A percentile compares a stretch with the other conserved stretches of the same genome.
These are phyloP conservation scores for Pythium utonaiense DNA, from an alignment of 352 stramenopile genomes.

Conservation along the genomic window DNA sequence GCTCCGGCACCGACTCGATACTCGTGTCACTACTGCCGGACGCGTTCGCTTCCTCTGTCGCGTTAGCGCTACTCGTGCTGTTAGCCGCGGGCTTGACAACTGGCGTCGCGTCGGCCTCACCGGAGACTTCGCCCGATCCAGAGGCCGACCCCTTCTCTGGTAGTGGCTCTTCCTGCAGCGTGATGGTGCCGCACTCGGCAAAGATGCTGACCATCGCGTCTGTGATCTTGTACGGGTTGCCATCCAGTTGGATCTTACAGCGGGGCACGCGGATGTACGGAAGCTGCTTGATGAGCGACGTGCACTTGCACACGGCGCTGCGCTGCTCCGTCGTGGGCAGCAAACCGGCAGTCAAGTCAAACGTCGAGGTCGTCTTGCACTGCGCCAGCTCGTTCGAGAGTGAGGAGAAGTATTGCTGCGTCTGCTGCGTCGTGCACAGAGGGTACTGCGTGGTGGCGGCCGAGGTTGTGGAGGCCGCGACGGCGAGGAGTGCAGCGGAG, in stretches of 20 bases:
- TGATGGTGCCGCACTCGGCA: constrained; percentile 17
- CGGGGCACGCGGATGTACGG: constrained; percentile 24
- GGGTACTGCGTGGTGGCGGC: constrained; percentile 15
- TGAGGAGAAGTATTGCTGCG: constrained; percentile 14
- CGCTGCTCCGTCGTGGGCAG: constrained; percentile 26
- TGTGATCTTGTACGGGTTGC: constrained; percentile 28
- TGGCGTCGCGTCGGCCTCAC: constrained; percentile 5
- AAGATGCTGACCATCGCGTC: constrained; percentile 28
- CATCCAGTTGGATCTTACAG: constrained; percentile 29
- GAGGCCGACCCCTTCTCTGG: constrained; percentile 19
- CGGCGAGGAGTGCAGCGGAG: background rate
- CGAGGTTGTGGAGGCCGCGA: background rate
- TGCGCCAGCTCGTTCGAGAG: constrained; percentile 24
- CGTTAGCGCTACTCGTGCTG: background rate
- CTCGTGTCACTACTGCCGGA: background rate
- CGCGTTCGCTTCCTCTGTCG: background rate
- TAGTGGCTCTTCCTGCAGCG: constrained; percentile 12
- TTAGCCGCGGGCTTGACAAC: background rate
- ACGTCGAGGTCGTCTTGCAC: constrained; percentile 22
- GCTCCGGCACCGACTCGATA: constrained; percentile 5
- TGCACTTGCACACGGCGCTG: constrained; percentile 30
- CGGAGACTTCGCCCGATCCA: background rate
- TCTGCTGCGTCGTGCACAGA: constrained; percentile 11
- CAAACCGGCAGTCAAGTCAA: constrained; percentile 23
- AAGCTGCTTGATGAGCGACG: constrained; percentile 25